A percentile compares a stretch with the other conserved stretches of the same genome.
Evolutionary conservation across 768 basidiomycete species (phyloP).

Genomic region (Lactifluus hygrophoroides): DNA sequence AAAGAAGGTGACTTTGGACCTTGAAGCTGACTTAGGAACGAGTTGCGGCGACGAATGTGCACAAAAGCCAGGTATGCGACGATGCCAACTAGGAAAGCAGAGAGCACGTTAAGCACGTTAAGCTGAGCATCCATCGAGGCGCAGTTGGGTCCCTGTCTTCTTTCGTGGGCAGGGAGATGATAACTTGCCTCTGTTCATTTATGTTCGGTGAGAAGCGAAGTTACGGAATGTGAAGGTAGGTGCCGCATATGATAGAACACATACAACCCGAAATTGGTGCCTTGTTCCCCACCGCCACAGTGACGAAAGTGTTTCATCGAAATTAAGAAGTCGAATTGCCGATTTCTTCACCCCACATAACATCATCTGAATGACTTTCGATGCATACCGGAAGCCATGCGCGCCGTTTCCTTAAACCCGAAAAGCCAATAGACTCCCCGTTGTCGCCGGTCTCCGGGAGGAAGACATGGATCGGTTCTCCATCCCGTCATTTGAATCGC

Average conservation of each 20-base stretch:
- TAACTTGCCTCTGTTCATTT: neutral
- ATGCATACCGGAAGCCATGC: neutral
- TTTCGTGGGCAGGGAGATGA: neutral
- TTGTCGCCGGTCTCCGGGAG: too few species aligned
- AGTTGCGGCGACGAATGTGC: neutral
- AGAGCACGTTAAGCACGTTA: neutral
- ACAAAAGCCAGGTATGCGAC: neutral
- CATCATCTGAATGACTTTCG: neutral
- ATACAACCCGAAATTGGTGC: neutral
- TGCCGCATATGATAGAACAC: neutral
- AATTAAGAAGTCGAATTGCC: neutral
- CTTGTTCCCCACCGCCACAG: neutral
- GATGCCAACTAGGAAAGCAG: neutral
- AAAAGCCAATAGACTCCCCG: too few species aligned
- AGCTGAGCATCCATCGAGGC: neutral
- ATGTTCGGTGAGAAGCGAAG: neutral
- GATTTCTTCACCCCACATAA: neutral
- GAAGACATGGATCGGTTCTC: too few species aligned
- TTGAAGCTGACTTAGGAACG: slow-evolving; percentile 1
- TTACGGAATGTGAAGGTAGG: neutral
- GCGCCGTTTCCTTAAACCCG: neutral
- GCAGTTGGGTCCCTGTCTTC: neutral
- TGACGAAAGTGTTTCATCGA: neutral
- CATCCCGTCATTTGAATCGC: too few species aligned
- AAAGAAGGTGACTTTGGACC: slow-evolving; percentile 1